Conservation (phyloP, 2,329 filamentous ascomycete genomes). For the Lojkania enalia region DNA sequence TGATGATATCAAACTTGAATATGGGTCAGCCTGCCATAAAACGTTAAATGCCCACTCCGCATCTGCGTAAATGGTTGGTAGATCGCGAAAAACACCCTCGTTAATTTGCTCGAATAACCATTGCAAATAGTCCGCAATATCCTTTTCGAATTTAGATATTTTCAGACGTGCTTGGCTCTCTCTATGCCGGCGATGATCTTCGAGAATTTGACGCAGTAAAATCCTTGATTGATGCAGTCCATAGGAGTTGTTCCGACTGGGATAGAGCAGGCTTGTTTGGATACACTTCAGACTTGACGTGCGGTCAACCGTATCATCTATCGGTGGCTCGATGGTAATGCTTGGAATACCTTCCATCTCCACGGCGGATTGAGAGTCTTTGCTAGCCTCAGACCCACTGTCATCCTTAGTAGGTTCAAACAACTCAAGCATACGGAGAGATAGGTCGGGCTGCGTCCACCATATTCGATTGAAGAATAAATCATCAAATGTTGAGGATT, state of each 20-base stretch:
- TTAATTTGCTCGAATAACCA: neutral
- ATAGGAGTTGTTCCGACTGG: neutral
- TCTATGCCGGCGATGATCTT: too few relatives aligned
- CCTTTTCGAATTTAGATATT: neutral
- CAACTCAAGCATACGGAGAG: neutral
- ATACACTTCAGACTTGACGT: neutral
- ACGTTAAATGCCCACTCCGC: neutral
- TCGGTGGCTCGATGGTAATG: neutral
- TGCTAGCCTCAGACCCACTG: neutral
- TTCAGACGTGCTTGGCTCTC: neutral
- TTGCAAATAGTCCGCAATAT: neutral
- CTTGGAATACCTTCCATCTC: too few relatives aligned
- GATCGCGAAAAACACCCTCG: neutral
- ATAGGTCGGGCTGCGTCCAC: neutral
- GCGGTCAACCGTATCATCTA: neutral
- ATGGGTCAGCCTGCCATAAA: neutral
- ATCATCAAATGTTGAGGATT: neutral
- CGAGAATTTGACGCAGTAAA: neutral
- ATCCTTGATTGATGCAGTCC: neutral
- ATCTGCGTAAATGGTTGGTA: neutral
- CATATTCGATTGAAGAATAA: neutral
- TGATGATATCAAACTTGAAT: neutral
- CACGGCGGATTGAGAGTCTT: neutral
- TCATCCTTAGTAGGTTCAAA: neutral
- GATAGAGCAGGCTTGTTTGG: neutral